Conservation (phyloP, 169 alveolate species). For the Plasmodium gaboni region DNA sequence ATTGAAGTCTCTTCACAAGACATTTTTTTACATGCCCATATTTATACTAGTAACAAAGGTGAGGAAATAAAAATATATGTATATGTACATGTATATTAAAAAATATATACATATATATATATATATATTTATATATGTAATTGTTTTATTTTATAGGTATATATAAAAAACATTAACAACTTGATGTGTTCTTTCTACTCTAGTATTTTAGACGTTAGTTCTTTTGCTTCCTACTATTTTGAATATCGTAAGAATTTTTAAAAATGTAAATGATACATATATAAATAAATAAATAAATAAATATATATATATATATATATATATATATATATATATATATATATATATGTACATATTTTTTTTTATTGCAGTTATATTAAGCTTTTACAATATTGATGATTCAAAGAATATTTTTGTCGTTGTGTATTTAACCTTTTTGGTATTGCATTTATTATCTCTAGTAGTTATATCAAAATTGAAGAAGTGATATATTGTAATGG, state of each 20-base stretch:
- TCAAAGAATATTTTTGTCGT: constrained; percentile 12
- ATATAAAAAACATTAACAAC: constrained; percentile 75
- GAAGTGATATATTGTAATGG: constrained; percentile 9
- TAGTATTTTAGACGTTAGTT: constrained; percentile 74
- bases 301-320: too few species aligned
- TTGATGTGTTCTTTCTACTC: constrained; percentile 77
- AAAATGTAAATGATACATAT: neutral
- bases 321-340: neutral
- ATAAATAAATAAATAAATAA: too few species aligned
- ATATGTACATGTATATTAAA: too few species aligned
- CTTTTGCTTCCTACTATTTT: constrained; percentile 72
- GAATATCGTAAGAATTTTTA: constrained; percentile 50
- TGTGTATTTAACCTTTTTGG: constrained; percentile 51
- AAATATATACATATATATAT: too few species aligned
- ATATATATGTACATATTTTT: neutral
- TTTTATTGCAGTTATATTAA: constrained; percentile 49
- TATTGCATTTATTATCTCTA: constrained; percentile 55
- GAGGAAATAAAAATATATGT: too few species aligned
- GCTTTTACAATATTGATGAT: constrained; percentile 55
- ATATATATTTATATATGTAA: too few species aligned
- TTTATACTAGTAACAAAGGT: constrained; percentile 76
- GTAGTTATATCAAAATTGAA: constrained; percentile 55
- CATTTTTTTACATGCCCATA: constrained; percentile 72
- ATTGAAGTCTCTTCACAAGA: constrained; percentile 66
- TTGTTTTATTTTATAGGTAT: constrained; percentile 20